phyloP scores from a whole-genome alignment of 352 stramenopile genomes.

The Globisporangium radiosum region DNA sequence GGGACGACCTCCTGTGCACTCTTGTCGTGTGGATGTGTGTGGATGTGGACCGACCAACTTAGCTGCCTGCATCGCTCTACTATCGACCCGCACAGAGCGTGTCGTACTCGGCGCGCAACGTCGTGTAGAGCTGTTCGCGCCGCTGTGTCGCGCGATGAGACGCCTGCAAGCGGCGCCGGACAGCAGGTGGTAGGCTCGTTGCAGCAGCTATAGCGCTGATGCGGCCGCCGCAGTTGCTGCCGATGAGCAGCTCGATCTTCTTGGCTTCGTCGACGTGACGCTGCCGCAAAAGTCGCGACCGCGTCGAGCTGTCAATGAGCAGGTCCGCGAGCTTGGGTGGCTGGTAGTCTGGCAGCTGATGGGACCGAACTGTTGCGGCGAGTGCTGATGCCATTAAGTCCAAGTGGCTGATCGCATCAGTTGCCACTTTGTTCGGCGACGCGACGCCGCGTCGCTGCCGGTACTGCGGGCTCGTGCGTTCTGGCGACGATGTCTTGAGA shows the following conservation, averaged over 20 bases:
- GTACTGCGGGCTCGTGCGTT: not conserved
- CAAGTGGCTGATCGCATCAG: not conserved
- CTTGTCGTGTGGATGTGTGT: not conserved
- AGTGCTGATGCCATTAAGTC: too few species aligned
- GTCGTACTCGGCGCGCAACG: constrained; percentile 43
- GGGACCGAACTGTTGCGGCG: too few species aligned
- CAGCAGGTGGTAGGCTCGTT: constrained; percentile 41
- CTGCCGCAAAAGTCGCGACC: constrained; percentile 16
- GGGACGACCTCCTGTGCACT: not conserved
- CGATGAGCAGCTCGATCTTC: constrained; percentile 68
- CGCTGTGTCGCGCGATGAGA: constrained; percentile 35
- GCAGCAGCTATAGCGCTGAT: constrained; percentile 32
- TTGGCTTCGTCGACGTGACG: constrained; percentile 38
- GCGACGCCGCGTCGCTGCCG: not conserved
- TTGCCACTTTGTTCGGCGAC: not conserved
- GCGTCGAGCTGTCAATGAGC: constrained; percentile 47
- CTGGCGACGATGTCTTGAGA: not conserved
- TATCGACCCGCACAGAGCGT: constrained; percentile 8
- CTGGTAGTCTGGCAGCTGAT: constrained; percentile 1
- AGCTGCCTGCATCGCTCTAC: too few species aligned
- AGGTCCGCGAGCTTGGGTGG: constrained; percentile 26
- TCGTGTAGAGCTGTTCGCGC: constrained; percentile 25
- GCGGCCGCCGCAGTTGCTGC: constrained; percentile 42
- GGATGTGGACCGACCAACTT: not conserved
- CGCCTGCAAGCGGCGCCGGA: constrained; percentile 38